These are phyloP conservation scores for Colletotrichum musicola DNA, from an alignment of 2,329 filamentous ascomycete species.

Conservation along the genomic window DNA sequence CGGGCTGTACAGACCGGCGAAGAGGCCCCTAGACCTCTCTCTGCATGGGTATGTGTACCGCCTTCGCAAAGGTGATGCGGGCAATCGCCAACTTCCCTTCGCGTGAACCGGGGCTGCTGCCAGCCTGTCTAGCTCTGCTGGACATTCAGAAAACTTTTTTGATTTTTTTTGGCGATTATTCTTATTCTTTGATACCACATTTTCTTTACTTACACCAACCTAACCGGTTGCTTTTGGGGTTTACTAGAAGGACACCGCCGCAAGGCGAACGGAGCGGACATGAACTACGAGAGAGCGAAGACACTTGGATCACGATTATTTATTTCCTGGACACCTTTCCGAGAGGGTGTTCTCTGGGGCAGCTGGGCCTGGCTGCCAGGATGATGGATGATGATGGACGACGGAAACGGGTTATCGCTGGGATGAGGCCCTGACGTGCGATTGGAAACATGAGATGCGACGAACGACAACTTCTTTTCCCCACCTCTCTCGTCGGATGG, in stretches of 20 bases:
- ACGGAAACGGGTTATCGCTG: slow-evolving; percentile 41
- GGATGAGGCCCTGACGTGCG: slow-evolving; percentile 35
- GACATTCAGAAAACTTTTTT: neutral
- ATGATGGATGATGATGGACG: slow-evolving; percentile 36
- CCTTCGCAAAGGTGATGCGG: slow-evolving; percentile 51
- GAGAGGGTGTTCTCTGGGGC: slow-evolving; percentile 26
- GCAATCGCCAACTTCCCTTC: slow-evolving; percentile 49
- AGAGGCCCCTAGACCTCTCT: slow-evolving; percentile 17
- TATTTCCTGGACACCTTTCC: slow-evolving; percentile 21
- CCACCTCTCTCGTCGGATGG: slow-evolving; percentile 3
- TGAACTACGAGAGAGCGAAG: slow-evolving; percentile 39
- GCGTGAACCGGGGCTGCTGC: slow-evolving; percentile 29
- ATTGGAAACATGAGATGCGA: slow-evolving; percentile 34
- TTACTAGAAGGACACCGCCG: slow-evolving; percentile 47
- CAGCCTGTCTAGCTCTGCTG: slow-evolving; percentile 25
- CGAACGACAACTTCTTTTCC: slow-evolving; percentile 20
- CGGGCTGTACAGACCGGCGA: slow-evolving; percentile 16
- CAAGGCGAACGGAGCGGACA: slow-evolving; percentile 50
- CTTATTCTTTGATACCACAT: slow-evolving; percentile 43
- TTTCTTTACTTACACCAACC: slow-evolving; percentile 44
- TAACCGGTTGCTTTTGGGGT: slow-evolving; percentile 29
- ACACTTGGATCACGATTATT: slow-evolving; percentile 39
- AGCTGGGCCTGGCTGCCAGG: slow-evolving; percentile 39
- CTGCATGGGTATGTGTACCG: slow-evolving; percentile 42
- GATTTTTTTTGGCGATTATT: slow-evolving; percentile 42